Evolutionary conservation across 495 filamentous ascomycete genomes (phyloP).

Genomic region (Hypomontagnella monticulosa): DNA sequence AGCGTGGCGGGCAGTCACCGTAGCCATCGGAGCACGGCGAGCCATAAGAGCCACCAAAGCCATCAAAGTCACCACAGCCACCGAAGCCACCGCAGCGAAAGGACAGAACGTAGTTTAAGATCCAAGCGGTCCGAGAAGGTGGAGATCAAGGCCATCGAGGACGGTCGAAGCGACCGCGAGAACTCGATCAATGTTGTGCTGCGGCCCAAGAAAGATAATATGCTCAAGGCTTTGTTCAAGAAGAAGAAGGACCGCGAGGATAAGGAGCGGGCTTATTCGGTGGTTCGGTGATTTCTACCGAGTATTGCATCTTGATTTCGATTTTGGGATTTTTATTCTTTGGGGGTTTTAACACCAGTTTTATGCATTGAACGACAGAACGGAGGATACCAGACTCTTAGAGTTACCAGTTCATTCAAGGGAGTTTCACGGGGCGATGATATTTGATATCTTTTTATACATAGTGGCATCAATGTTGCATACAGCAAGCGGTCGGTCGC

Average conservation of each 20-base stretch:
- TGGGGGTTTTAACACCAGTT: background rate
- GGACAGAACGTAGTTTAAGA: conserved; percentile 42
- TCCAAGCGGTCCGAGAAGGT: conserved; percentile 44
- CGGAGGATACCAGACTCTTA: conserved; percentile 27
- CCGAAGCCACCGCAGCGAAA: conserved; percentile 45
- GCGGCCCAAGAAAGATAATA: conserved; percentile 58
- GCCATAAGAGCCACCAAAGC: background rate
- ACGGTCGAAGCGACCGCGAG: conserved; percentile 47
- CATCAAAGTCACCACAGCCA: conserved; percentile 40
- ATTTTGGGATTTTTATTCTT: conserved; percentile 7
- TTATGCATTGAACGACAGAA: conserved; percentile 22
- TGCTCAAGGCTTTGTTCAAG: conserved; percentile 63
- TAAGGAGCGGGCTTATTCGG: conserved; percentile 37
- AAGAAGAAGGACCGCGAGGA: conserved; percentile 58
- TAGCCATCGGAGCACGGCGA: conserved; percentile 12
- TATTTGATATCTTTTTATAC: background rate
- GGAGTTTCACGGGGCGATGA: conserved; percentile 19
- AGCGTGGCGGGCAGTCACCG: conserved; percentile 44
- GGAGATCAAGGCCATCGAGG: conserved; percentile 45
- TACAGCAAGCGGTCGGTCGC: conserved; percentile 16
- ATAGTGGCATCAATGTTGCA: conserved; percentile 15
- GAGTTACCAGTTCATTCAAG: conserved; percentile 11
- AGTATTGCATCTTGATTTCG: background rate
- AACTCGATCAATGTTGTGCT: conserved; percentile 41
- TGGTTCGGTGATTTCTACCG: conserved; percentile 22